Conservation (phyloP, 2,329 filamentous ascomycete species). For the Purpureocillium takamizusanense region DNA sequence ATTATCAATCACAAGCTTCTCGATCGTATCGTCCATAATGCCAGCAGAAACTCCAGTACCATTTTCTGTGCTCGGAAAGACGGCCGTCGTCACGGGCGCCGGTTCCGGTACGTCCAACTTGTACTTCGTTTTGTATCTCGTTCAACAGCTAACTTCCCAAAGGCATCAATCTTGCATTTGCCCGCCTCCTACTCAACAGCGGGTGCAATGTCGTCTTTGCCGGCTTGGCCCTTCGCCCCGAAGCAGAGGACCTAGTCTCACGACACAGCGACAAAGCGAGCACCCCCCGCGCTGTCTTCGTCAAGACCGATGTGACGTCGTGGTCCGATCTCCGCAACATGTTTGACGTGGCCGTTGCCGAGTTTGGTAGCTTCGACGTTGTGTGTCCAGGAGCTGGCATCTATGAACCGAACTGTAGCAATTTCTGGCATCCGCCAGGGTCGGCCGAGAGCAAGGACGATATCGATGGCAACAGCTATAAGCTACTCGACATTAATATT, state of each 20-base stretch:
- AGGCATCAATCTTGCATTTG: constrained; percentile 36
- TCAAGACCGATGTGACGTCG: constrained; percentile 33
- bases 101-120: constrained; percentile 9
- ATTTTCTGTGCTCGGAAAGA: constrained; percentile 15
- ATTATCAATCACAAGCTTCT: too few species aligned
- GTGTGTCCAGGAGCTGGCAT: constrained; percentile 37
- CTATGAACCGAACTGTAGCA: constrained; percentile 34
- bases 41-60: not conserved
- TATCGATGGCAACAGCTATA: constrained; percentile 19
- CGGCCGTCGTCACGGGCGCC: constrained; percentile 14
- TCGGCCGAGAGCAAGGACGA: constrained; percentile 21
- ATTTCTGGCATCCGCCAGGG: constrained; percentile 32
- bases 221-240: constrained; percentile 31
- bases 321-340: constrained; percentile 27
- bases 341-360: constrained; percentile 21
- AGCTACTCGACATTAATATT: constrained; percentile 29
- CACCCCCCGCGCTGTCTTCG: constrained; percentile 26
- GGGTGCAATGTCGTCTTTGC: constrained; percentile 36
- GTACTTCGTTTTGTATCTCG: not conserved
- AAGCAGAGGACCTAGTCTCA: constrained; percentile 25
- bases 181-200: constrained; percentile 28
- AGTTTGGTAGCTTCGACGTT: constrained; percentile 31
- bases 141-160: not conserved
- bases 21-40: too few species aligned
- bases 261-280: constrained; percentile 9